A percentile compares a stretch with the other conserved stretches of the same genome.
Evolutionary conservation across 495 filamentous ascomycete species (phyloP).

Genomic region (Penicillium antarcticum): DNA sequence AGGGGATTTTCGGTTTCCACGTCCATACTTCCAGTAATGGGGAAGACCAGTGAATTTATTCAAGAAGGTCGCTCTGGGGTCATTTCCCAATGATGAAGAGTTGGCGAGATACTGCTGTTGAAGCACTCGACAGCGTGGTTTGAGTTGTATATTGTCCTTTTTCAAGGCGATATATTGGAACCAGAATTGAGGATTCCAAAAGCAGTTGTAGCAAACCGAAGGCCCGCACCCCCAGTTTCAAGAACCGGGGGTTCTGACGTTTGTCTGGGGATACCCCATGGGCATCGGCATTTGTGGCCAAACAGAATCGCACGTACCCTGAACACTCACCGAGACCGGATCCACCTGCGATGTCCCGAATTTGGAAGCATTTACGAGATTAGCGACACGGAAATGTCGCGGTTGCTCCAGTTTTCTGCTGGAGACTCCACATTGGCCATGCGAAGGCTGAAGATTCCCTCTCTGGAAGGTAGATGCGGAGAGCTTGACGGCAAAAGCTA

Average conservation of each 20-base stretch:
- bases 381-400: background rate
- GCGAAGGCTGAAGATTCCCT: constrained; percentile 12
- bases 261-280: constrained; percentile 20
- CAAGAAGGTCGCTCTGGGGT: background rate
- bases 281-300: constrained; percentile 12
- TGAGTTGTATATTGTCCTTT: background rate
- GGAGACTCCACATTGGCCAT: constrained; percentile 5
- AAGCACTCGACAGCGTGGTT: background rate
- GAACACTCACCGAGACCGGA: constrained; percentile 10
- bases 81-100: constrained; percentile 11
- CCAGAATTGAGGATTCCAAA: background rate
- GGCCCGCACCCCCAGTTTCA: constrained; percentile 4
- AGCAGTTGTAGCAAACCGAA: background rate
- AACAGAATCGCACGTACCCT: constrained; percentile 4
- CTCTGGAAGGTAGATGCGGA: constrained; percentile 22
- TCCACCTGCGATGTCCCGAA: constrained; percentile 8
- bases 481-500: background rate
- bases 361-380: background rate
- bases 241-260: constrained; percentile 11
- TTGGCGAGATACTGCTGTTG: background rate
- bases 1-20: constrained; percentile 24
- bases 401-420: background rate
- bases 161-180: background rate
- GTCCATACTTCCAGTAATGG: constrained; percentile 21
- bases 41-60: background rate